Evolutionary conservation across 768 basidiomycete genomes (phyloP).

Genomic region (Leccinum truebloodii): DNA sequence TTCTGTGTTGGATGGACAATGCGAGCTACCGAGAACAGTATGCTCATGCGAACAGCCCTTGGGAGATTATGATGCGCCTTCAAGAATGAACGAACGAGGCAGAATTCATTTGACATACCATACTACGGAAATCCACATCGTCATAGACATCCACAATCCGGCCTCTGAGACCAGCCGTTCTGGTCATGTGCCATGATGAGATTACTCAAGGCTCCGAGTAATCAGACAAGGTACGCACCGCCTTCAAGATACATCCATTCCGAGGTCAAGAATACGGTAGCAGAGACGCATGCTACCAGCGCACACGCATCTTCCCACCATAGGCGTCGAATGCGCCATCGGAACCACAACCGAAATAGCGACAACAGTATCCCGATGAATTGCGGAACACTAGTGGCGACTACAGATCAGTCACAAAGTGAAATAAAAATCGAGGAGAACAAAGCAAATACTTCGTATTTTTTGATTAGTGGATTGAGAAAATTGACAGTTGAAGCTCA

Average conservation of each 20-base stretch:
- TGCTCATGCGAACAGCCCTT: conserved; percentile 27
- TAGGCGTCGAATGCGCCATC: conserved; percentile 16
- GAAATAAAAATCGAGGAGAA: neutral
- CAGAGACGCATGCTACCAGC: conserved; percentile 9
- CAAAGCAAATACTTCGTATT: conserved; percentile 11
- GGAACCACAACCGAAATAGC: conserved; percentile 22
- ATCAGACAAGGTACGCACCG: conserved; percentile 12
- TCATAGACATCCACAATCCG: conserved; percentile 16
- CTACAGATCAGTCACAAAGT: conserved; percentile 7
- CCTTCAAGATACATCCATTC: conserved; percentile 20
- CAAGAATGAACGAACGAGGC: neutral
- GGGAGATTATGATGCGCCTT: neutral
- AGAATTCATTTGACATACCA: conserved; percentile 16
- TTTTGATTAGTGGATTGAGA: conserved; percentile 11
- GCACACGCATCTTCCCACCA: conserved; percentile 29
- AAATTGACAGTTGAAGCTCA: conserved; percentile 9
- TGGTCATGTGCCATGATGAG: neutral
- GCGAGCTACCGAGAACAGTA: conserved; percentile 23
- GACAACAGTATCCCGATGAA: conserved; percentile 15
- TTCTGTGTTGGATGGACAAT: conserved; percentile 14
- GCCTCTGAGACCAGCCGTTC: conserved; percentile 8
- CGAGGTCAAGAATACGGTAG: conserved; percentile 3
- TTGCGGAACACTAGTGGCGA: conserved; percentile 7
- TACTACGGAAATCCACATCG: conserved; percentile 7
- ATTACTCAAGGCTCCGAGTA: neutral